phyloP scores from a whole-genome alignment of 2,329 filamentous ascomycete species.

The Corniculantispora saksenae region DNA sequence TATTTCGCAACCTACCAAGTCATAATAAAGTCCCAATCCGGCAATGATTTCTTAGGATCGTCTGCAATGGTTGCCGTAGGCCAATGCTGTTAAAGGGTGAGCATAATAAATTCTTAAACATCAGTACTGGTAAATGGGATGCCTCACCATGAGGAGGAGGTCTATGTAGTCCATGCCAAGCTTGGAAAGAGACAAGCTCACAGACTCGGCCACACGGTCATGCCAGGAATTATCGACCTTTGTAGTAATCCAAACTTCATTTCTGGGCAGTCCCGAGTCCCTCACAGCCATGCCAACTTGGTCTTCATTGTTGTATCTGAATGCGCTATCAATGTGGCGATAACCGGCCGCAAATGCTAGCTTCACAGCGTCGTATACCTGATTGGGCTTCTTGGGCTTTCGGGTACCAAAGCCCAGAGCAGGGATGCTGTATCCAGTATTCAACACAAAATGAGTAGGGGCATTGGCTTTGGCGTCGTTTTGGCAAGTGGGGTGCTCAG shows the following conservation, averaged over 20 bases:
- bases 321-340: slow-evolving; percentile 13
- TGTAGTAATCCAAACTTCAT: slow-evolving; percentile 15
- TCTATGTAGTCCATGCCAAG: slow-evolving; percentile 12
- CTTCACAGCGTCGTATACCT: neutral
- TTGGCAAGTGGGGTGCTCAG: too few relatives aligned
- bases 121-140: too few relatives aligned
- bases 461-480: too few relatives aligned
- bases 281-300: slow-evolving; percentile 11
- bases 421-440: slow-evolving; percentile 6
- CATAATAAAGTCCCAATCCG: slow-evolving; percentile 9
- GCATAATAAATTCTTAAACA: too few relatives aligned
- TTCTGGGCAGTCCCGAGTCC: slow-evolving; percentile 2
- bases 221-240: slow-evolving; percentile 18
- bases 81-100: slow-evolving; percentile 6
- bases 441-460: neutral
- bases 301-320: slow-evolving; percentile 16
- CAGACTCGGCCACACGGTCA: slow-evolving; percentile 13
- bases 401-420: slow-evolving; percentile 9
- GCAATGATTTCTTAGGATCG: neutral
- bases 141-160: slow-evolving; percentile 11
- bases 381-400: neutral
- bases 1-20: neutral
- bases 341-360: slow-evolving; percentile 4
- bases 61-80: neutral
- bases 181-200: neutral